Evolutionary conservation across 768 basidiomycete species (phyloP).

Genomic region (Saitozyma sp.): DNA sequence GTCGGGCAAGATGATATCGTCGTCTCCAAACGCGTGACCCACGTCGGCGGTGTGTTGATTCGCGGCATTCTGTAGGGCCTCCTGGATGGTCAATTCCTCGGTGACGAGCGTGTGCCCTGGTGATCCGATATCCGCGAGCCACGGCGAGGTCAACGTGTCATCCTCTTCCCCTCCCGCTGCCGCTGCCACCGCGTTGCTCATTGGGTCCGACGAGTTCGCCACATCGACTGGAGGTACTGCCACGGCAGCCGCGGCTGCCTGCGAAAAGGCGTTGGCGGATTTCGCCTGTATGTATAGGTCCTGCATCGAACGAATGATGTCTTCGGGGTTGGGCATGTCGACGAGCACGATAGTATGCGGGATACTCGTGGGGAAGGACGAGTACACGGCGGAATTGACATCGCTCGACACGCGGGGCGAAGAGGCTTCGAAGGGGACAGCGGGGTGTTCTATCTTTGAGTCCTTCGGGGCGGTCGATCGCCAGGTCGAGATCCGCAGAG

Average conservation of each 20-base stretch:
- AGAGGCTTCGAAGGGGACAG: background rate
- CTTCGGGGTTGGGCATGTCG: constrained; percentile 73
- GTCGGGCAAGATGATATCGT: too few species aligned
- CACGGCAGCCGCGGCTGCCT: too few species aligned
- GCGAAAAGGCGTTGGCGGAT: background rate
- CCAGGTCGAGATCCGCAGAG: constrained; percentile 61
- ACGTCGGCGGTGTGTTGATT: background rate
- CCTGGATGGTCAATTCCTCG: constrained; percentile 9
- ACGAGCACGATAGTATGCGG: constrained; percentile 77
- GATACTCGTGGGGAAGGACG: constrained; percentile 26
- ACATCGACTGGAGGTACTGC: background rate
- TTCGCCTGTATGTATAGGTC: constrained; percentile 57
- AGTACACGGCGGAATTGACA: background rate
- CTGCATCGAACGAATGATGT: constrained; percentile 75
- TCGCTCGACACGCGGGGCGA: background rate
- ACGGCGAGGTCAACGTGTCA: too few species aligned
- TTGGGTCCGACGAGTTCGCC: constrained; percentile 4
- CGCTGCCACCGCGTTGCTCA: too few species aligned
- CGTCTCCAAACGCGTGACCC: too few species aligned
- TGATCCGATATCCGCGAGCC: too few species aligned
- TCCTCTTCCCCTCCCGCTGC: too few species aligned
- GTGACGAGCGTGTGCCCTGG: too few species aligned
- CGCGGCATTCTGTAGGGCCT: constrained; percentile 10
- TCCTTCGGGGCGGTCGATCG: constrained; percentile 10
- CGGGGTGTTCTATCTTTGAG: background rate